phyloP scores from a whole-genome alignment of 2,329 filamentous ascomycete species.

The Dactylellina parvicollis region DNA sequence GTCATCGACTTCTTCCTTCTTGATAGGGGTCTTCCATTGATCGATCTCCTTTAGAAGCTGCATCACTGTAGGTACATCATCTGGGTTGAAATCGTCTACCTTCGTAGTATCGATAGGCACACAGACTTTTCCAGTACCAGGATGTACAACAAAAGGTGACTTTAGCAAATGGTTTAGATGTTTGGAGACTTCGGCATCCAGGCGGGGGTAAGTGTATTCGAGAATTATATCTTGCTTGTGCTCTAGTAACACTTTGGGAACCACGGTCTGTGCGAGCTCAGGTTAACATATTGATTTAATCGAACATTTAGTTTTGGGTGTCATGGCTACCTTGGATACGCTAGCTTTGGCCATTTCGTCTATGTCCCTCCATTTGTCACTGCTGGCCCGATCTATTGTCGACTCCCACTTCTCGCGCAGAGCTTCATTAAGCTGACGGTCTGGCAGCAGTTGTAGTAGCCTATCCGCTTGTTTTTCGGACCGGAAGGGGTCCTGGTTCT shows the following conservation, averaged over 20 bases:
- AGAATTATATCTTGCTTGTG: slow-evolving; percentile 96
- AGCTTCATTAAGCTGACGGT: slow-evolving; percentile 75
- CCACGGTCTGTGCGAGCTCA: slow-evolving; percentile 10
- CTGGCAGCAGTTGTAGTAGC: slow-evolving; percentile 84
- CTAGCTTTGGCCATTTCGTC: slow-evolving; percentile 82
- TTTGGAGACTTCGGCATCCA: slow-evolving; percentile 97
- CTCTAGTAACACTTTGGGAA: slow-evolving; percentile 70
- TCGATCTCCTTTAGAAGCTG: slow-evolving; percentile 86
- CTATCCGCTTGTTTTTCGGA: slow-evolving; percentile 75
- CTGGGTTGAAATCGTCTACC: slow-evolving; percentile 85
- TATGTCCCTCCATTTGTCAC: slow-evolving; percentile 93
- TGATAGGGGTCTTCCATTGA: slow-evolving; percentile 70
- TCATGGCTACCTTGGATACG: slow-evolving; percentile 73
- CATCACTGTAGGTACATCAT: slow-evolving; percentile 88
- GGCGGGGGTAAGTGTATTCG: slow-evolving; percentile 96
- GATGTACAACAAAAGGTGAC: slow-evolving; percentile 94
- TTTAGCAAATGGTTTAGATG: slow-evolving; percentile 98
- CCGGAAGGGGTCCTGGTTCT: slow-evolving; percentile 86
- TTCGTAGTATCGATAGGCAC: slow-evolving; percentile 84
- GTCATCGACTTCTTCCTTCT: slow-evolving; percentile 61
- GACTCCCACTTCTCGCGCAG: slow-evolving; percentile 91
- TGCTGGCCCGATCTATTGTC: slow-evolving; percentile 77
- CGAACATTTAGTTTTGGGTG: no score
- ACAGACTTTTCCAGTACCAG: slow-evolving; percentile 88
- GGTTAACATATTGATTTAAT: no score